These are phyloP conservation scores for Dryas integrifolia DNA, from an alignment of 331 rosid genomes.

Conservation along the genomic window DNA sequence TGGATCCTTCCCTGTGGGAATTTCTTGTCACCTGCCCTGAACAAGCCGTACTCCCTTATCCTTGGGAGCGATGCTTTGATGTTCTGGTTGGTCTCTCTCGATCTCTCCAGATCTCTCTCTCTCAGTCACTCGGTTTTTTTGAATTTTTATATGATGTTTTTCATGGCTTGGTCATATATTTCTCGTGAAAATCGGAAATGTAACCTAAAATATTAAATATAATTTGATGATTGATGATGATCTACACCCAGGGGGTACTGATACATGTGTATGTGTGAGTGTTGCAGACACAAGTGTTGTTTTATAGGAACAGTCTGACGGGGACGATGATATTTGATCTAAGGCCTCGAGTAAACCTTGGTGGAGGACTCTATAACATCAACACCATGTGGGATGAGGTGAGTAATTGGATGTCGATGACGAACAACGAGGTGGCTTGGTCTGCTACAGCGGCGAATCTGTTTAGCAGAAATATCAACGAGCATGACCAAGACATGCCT, in stretches of 20 bases:
- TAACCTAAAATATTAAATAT: too few species aligned
- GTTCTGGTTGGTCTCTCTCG: background rate
- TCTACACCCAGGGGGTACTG: background rate
- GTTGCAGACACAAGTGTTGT: background rate
- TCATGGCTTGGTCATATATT: too few species aligned
- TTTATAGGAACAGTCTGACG: background rate
- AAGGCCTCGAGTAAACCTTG: conserved; percentile 11
- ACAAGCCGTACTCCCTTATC: conserved; percentile 1
- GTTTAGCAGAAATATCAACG: background rate
- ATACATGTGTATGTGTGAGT: too few species aligned
- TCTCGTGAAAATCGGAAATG: too few species aligned
- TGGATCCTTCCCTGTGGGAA: conserved; percentile 14
- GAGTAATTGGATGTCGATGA: background rate
- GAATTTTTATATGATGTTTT: background rate
- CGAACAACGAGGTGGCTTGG: too few species aligned
- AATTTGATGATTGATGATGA: background rate
- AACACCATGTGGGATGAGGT: background rate
- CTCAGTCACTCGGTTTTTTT: background rate
- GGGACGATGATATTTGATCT: background rate
- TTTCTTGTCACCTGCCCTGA: conserved; percentile 15
- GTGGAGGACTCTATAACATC: background rate
- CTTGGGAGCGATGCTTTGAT: conserved; percentile 25
- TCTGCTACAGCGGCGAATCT: background rate
- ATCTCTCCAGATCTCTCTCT: background rate
- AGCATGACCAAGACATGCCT: conserved; percentile 8